These are phyloP conservation scores for Pseudogymnoascus destructans DNA, from an alignment of 2,329 filamentous ascomycete genomes.

Conservation along the genomic window DNA sequence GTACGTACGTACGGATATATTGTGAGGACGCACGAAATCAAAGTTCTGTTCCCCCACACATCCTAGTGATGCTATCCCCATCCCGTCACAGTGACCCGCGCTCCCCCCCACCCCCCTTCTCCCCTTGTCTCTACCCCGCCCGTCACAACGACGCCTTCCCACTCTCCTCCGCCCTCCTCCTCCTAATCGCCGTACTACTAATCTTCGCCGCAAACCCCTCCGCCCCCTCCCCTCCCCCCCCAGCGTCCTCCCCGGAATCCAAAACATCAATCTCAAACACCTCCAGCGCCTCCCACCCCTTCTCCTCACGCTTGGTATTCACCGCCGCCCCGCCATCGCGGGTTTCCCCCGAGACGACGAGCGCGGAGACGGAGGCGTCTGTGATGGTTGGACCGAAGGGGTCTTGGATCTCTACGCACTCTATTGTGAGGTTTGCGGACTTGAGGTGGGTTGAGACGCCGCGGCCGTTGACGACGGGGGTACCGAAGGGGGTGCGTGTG, in stretches of 20 bases:
- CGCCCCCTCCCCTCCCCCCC: slow-evolving; percentile 18
- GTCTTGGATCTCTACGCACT: slow-evolving; percentile 77
- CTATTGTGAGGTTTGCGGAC: slow-evolving; percentile 48
- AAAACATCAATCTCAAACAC: slow-evolving; percentile 86
- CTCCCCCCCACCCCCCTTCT: too few species aligned
- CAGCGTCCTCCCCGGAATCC: slow-evolving; percentile 47
- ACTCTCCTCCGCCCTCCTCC: slow-evolving; percentile 28
- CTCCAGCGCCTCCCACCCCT: slow-evolving; percentile 62
- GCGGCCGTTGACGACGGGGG: slow-evolving; percentile 31
- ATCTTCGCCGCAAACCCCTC: slow-evolving; percentile 70
- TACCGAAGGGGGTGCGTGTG: slow-evolving; percentile 18
- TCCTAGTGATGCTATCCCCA: background rate
- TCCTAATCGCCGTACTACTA: slow-evolving; percentile 76
- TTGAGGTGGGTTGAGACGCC: slow-evolving; percentile 46
- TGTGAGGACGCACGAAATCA: background rate
- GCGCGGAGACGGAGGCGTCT: slow-evolving; percentile 60
- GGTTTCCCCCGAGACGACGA: slow-evolving; percentile 84
- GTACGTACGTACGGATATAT: background rate
- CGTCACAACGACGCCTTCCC: background rate
- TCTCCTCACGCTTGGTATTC: slow-evolving; percentile 66
- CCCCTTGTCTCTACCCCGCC: too few species aligned
- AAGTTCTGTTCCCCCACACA: background rate
- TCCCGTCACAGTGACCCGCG: background rate
- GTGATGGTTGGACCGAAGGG: slow-evolving; percentile 84
- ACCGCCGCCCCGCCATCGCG: slow-evolving; percentile 70